These are phyloP conservation scores for Stagonosporopsis rhizophila DNA, from an alignment of 2,329 filamentous ascomycete genomes.

Conservation along the genomic window DNA sequence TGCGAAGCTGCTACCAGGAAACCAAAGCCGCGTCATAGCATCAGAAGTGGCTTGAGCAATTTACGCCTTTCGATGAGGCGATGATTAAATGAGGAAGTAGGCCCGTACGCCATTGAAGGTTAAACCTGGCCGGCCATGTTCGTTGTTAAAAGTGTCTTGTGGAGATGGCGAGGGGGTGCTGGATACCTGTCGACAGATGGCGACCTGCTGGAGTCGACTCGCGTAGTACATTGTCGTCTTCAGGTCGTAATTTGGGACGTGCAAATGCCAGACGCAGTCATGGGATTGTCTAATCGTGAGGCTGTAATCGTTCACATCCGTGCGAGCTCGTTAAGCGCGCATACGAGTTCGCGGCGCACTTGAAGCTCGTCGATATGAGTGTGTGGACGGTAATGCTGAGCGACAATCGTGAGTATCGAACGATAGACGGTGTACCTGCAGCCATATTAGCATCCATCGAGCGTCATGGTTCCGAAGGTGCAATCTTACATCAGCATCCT, in stretches of 20 bases:
- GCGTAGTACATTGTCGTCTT: background rate
- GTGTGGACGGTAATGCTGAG: constrained; percentile 54
- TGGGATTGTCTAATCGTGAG: background rate
- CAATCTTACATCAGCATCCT: constrained; percentile 53
- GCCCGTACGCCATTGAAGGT: constrained; percentile 16
- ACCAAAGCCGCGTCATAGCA: background rate
- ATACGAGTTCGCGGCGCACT: constrained; percentile 52
- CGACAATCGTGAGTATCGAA: constrained; percentile 51
- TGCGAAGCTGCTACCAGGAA: background rate
- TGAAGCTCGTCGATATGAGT: constrained; percentile 51
- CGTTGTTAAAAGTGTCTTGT: background rate
- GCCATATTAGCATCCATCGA: constrained; percentile 11
- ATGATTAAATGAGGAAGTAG: constrained; percentile 3
- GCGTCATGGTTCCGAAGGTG: background rate
- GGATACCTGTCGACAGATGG: background rate
- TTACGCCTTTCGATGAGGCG: constrained; percentile 1
- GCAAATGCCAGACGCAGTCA: background rate
- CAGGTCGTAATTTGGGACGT: background rate
- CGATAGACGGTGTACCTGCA: constrained; percentile 56
- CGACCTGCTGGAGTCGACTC: background rate
- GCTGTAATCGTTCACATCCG: constrained; percentile 23
- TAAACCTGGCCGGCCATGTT: background rate
- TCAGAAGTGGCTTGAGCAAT: background rate
- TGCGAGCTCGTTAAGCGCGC: constrained; percentile 49
- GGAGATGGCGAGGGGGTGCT: background rate